Percentiles rank a stretch among this genome's conserved stretches.
Evolutionary conservation across 192 early-diverging fungal genomes (phyloP).

Genomic region (Linnemannia zychae): DNA sequence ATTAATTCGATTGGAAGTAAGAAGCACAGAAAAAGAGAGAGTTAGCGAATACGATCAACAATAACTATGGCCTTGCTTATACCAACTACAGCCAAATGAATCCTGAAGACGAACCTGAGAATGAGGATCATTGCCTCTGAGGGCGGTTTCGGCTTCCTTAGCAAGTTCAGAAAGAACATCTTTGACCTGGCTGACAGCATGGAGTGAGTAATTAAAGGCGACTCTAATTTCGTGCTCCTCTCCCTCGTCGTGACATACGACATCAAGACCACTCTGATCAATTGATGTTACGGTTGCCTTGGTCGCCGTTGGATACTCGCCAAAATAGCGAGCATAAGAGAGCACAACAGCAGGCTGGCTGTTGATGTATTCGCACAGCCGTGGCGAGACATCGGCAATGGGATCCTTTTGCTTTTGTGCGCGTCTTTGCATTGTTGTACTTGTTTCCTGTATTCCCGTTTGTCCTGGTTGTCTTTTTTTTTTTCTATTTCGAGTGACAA

Average conservation of each 20-base stretch:
- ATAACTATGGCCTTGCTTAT: no score
- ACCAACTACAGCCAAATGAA: no score
- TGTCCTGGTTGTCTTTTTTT: not conserved
- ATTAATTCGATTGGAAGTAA: no score
- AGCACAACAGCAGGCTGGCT: slow-evolving; percentile 25
- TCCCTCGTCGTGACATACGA: slow-evolving; percentile 18
- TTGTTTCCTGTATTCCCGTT: not conserved
- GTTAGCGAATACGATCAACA: not conserved
- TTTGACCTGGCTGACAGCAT: slow-evolving; percentile 46
- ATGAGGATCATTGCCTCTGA: slow-evolving; percentile 21
- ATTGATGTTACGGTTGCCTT: slow-evolving; percentile 23
- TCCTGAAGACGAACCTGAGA: slow-evolving; percentile 21
- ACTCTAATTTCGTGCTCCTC: slow-evolving; percentile 42
- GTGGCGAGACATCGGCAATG: slow-evolving; percentile 13
- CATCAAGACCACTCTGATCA: slow-evolving; percentile 41
- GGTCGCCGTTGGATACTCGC: slow-evolving; percentile 27
- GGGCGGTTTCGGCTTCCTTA: slow-evolving; percentile 39
- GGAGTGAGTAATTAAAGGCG: slow-evolving; percentile 37
- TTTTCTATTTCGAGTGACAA: no score
- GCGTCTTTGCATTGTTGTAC: not conserved
- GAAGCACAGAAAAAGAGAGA: not conserved
- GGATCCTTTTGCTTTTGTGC: slow-evolving; percentile 15
- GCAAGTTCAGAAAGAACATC: slow-evolving; percentile 26
- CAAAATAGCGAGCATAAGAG: slow-evolving; percentile 53
- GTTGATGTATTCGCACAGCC: slow-evolving; percentile 40